Evolutionary conservation across 2,329 filamentous ascomycete genomes (phyloP).

Genomic region (Dactylellina parvicollis): DNA sequence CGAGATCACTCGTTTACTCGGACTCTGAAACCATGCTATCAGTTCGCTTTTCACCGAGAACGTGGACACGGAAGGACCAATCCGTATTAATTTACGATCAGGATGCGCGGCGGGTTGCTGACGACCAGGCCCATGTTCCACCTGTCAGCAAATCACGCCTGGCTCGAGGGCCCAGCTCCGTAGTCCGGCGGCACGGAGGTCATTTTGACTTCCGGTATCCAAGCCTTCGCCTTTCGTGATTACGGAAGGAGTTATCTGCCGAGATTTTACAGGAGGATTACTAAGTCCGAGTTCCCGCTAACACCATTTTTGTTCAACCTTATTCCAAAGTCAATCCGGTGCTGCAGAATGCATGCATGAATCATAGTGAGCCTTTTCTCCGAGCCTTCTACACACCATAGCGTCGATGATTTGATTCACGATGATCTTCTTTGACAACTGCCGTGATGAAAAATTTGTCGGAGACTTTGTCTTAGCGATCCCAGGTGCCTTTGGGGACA

Average conservation of each 20-base stretch:
- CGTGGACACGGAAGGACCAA: constrained; percentile 15
- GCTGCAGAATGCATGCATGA: constrained; percentile 6
- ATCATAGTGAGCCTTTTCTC: constrained; percentile 41
- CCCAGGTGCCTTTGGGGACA: background rate
- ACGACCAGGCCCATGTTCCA: constrained; percentile 15
- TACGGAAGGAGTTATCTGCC: constrained; percentile 30
- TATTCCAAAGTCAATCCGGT: constrained; percentile 24
- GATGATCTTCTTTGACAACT: constrained; percentile 17
- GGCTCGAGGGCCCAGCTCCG: constrained; percentile 2
- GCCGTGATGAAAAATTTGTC: constrained; percentile 16
- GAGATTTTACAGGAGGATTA: constrained; percentile 20
- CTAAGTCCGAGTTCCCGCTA: constrained; percentile 53
- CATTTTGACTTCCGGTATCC: constrained; percentile 28
- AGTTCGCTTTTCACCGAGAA: constrained; percentile 4
- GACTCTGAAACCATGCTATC: constrained; percentile 7
- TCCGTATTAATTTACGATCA: constrained; percentile 13
- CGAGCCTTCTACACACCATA: background rate
- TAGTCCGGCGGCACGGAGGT: constrained; percentile 20
- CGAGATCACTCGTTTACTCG: no score
- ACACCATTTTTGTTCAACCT: constrained; percentile 25
- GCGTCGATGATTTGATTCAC: constrained; percentile 22
- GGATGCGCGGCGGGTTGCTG: constrained; percentile 15
- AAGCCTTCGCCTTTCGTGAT: constrained; percentile 3
- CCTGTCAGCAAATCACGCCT: constrained; percentile 37
- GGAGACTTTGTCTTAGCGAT: constrained; percentile 21